These are phyloP conservation scores for Apiospora marii DNA, from an alignment of 2,329 filamentous ascomycete species.

Conservation along the genomic window DNA sequence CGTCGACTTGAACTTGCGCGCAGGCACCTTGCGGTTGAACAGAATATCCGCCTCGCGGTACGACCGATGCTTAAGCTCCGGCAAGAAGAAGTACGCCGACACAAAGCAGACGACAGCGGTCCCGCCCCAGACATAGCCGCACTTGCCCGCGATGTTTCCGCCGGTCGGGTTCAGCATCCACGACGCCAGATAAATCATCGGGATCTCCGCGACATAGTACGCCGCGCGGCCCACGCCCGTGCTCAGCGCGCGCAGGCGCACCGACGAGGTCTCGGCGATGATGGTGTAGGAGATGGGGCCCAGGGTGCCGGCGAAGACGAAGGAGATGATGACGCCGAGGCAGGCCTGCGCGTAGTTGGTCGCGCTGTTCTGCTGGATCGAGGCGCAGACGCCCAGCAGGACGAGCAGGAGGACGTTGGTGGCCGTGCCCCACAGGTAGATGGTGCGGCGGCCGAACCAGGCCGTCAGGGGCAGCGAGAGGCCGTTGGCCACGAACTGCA, in stretches of 20 bases:
- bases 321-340: conserved; percentile 48
- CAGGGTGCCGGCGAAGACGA: conserved; percentile 51
- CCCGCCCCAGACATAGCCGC: conserved; percentile 38
- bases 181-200: conserved; percentile 43
- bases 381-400: conserved; percentile 47
- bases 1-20: conserved; percentile 22
- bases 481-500: conserved; percentile 47
- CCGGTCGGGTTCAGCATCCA: conserved; percentile 42
- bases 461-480: conserved; percentile 44
- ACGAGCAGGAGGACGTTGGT: conserved; percentile 45
- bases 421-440: conserved; percentile 45
- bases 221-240: conserved; percentile 34
- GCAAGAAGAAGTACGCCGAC: conserved; percentile 49
- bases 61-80: conserved; percentile 51
- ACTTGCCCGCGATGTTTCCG: conserved; percentile 45
- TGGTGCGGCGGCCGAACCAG: conserved; percentile 45
- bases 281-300: conserved; percentile 52
- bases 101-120: conserved; percentile 46
- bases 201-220: conserved; percentile 49
- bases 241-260: conserved; percentile 40
- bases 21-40: conserved; percentile 41
- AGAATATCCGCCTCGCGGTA: conserved; percentile 53
- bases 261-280: conserved; percentile 51
- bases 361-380: conserved; percentile 39
- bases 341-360: conserved; percentile 42